Conservation (phyloP, 2,329 filamentous ascomycete species). For the Eurotiales sp. region DNA sequence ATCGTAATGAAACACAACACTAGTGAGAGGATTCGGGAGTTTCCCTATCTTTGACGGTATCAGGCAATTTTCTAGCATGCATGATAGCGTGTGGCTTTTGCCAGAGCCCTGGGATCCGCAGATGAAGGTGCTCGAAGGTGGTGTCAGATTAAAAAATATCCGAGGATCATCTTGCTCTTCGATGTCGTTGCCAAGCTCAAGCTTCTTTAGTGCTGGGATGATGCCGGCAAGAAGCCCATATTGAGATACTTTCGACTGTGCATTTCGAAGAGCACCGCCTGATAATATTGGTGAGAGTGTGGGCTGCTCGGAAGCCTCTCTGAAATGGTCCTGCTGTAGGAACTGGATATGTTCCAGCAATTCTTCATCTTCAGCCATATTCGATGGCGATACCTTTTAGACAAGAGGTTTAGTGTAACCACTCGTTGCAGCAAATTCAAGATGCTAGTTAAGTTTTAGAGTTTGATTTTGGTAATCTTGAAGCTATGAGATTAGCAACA, state of each 20-base stretch:
- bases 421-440: background rate
- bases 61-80: slow-evolving; percentile 49
- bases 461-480: background rate
- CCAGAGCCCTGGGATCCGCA: slow-evolving; percentile 61
- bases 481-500: background rate
- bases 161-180: background rate
- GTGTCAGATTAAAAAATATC: slow-evolving; percentile 47
- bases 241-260: background rate
- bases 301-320: background rate
- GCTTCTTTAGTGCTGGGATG: background rate
- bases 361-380: background rate
- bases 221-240: background rate
- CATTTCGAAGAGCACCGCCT: background rate
- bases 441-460: background rate
- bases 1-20: slow-evolving; percentile 56
- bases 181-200: background rate
- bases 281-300: background rate
- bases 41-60: slow-evolving; percentile 36
- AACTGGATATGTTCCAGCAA: background rate
- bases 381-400: background rate
- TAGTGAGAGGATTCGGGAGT: slow-evolving; percentile 47
- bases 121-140: slow-evolving; percentile 59
- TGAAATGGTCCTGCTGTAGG: background rate
- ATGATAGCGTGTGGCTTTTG: slow-evolving; percentile 59
- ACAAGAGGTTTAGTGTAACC: background rate